Evolutionary conservation across 148 eudicot genomes (phyloP).

Genomic region (Salicornia ramosissima): DNA sequence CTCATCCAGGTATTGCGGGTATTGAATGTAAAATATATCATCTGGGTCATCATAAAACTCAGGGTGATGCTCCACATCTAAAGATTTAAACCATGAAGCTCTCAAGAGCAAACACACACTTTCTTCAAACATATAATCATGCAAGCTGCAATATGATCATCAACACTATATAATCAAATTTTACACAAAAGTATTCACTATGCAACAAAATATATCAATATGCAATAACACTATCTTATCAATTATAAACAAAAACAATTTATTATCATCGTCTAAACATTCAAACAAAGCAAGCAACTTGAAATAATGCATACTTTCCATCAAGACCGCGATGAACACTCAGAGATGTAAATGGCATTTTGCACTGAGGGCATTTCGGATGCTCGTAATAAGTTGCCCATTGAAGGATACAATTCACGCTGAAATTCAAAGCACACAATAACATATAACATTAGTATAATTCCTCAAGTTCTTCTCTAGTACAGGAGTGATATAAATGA

Average conservation of each 20-base stretch:
- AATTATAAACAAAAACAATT: no score
- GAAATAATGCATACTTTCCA: conserved; percentile 50
- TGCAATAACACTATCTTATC: no score
- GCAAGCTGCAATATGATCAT: conserved; percentile 50
- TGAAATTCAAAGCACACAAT: conserved; percentile 15
- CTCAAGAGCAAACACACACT: conserved; percentile 77
- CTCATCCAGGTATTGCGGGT: conserved; percentile 35
- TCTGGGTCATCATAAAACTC: conserved; percentile 45
- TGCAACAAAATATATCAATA: not conserved
- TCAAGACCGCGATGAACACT: conserved; percentile 74
- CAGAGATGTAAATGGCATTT: conserved; percentile 74
- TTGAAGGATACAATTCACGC: conserved; percentile 82
- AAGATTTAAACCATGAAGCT: conserved; percentile 80
- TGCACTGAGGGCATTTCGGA: conserved; percentile 93
- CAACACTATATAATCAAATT: conserved; percentile 1
- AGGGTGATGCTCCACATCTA: conserved; percentile 47
- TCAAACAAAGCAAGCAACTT: not conserved
- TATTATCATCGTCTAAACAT: not conserved
- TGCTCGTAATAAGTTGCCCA: conserved; percentile 84
- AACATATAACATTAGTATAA: conserved; percentile 1
- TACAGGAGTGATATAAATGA: no score
- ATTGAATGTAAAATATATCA: conserved; percentile 35
- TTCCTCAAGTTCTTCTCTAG: not conserved
- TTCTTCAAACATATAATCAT: conserved; percentile 77
- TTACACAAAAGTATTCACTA: no score